These are phyloP conservation scores for Pistacia atlantica DNA, from an alignment of 345 rosid genomes.

Conservation along the genomic window DNA sequence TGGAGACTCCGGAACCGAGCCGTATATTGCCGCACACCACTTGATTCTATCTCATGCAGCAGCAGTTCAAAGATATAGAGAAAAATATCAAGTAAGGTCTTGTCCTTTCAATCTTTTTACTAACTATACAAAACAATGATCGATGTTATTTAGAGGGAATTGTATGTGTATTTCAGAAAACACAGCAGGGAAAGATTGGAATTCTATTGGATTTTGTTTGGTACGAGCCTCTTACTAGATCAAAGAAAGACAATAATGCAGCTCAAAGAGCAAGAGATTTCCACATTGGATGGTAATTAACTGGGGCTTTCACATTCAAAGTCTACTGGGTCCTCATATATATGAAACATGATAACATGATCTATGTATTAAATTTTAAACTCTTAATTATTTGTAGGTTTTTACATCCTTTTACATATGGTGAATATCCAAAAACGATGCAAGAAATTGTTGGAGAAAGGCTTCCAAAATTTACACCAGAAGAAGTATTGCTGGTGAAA, in stretches of 20 bases:
- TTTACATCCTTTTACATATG: constrained; percentile 63
- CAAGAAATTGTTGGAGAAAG: constrained; percentile 48
- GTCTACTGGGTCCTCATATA: neutral
- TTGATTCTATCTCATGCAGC: constrained; percentile 61
- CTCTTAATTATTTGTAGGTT: constrained; percentile 35
- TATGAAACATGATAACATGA: neutral
- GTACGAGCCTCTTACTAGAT: constrained; percentile 63
- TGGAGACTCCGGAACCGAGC: constrained; percentile 62
- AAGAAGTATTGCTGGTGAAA: constrained; percentile 48
- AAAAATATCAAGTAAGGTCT: constrained; percentile 43
- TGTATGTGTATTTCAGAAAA: constrained; percentile 31
- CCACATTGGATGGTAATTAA: constrained; percentile 64
- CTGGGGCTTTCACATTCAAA: too few species aligned
- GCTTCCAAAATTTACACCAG: constrained; percentile 48
- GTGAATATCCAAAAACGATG: constrained; percentile 70
- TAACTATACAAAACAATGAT: neutral
- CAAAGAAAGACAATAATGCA: constrained; percentile 55
- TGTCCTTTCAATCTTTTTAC: neutral
- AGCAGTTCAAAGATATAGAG: constrained; percentile 55
- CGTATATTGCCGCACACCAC: constrained; percentile 61
- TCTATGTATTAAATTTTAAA: too few species aligned
- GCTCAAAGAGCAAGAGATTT: constrained; percentile 79
- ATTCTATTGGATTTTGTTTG: constrained; percentile 64
- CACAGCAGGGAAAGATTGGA: constrained; percentile 64
- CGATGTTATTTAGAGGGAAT: neutral